Evolutionary conservation across 371 early-diverging fungal genomes (phyloP), one percentile per base, ranked within the genome.

Genomic region (Coemansia sp.): DNA sequence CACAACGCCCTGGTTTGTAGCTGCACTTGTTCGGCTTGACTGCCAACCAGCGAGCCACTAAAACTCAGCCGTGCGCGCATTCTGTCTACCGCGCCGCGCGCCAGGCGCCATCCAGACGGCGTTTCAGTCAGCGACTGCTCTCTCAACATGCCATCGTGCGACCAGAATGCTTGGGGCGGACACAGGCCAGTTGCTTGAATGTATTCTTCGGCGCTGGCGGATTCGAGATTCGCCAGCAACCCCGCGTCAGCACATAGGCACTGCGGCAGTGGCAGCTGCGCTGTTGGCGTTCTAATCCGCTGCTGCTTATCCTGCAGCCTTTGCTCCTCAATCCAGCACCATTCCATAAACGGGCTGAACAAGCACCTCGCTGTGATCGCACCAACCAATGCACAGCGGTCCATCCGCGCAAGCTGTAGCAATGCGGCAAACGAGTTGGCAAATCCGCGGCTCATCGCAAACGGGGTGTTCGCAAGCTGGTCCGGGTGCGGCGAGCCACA

Each of bases 401-500:
- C 66, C 66, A 75, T 65, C 16, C 66, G 61, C 20, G 56, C 65
- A 57, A 61, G 59, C 30, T 58, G 57, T 45, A 69, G 16, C 9
- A 43, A 20, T 0, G 61, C 45, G 2, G 52, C 12, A 1, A 66
- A 59, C 16, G 76, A 48, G 2, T 31, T 7, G 40, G 38, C 40
- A 41, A 75, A 75, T 20, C 45, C 35, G 8, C 53, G 40, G 49
- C 66, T 56, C 41, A 48, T 12, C 1, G 62, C 62, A 59, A 69
- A 54, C n/a, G 59, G 62, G 30, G 35, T 14, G 38, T 43, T 6
- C 31, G 6, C 36, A 5, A 10, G 48, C 1, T 6, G 1, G 30
- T 20, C 20, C 20, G 20, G 34, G 7, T 39, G n/a, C 86, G 9
- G 89, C 81, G 55, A 90, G 76, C 33, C 93, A 86, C 55, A 92